Evolutionary conservation across 2,329 filamentous ascomycete genomes (phyloP), one percentile per base, ranked within the genome.

Genomic region (Trichoderma hamatum): DNA sequence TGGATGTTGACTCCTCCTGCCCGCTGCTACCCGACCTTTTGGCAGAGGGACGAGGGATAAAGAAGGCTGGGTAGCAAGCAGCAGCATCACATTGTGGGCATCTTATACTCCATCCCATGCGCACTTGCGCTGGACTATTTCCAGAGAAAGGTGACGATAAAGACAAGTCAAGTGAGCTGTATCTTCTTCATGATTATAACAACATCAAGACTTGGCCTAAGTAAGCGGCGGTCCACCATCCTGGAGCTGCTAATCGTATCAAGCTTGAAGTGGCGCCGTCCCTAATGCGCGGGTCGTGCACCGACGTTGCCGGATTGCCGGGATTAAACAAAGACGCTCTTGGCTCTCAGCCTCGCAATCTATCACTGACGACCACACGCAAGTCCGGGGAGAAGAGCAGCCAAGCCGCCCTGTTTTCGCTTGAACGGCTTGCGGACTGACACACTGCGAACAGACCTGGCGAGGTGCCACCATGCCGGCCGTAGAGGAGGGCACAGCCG

Each of bases 261-360:
- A 36, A 65, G 62, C 32, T 30, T 54, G 30, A 49, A 32, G 36
- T 56, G 34, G 51, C 62, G 51, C 26, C 52, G 51, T 36, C 32
- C n/a, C 26, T 36, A 19, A 59, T 59, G 56, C 34, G 30, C 34
- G 54, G 52, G 54, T 36, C 32, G 16, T 36, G 19, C 54, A 34
- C 11, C 54, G 34, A 43, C 64, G 39, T 51, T 67, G 64, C 64
- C 64, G 64, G 21, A 51, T 58, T 67, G 54, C 64, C 64, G 54
- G 51, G 34, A 36, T 51, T 11, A n/a, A 67, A 43, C 26, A 46
- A 26, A 24, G 34, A n/a, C 21, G 34, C 28, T 43, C 39, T 21
- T n/a, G 36, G 36, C 36, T 16, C 5, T 66, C 52, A 58, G 63
- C 63, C 63, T 56, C 63, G 36, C 55, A 16, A 28, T 16, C 14